phyloP scores from a whole-genome alignment of 2,329 filamentous ascomycete genomes.

The Venturia asperata region DNA sequence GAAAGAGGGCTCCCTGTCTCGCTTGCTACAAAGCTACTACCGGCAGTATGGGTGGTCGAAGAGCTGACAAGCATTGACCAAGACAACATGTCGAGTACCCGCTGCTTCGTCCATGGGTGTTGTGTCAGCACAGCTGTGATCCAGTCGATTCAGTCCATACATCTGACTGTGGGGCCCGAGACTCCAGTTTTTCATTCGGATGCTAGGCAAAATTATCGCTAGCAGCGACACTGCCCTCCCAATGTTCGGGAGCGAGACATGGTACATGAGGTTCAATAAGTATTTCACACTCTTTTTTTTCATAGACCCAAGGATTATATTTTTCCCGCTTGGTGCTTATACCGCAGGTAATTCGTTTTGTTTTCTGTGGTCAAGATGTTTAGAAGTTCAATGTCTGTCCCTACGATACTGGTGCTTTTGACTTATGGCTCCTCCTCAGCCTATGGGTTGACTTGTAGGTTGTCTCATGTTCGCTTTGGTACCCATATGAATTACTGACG shows the following conservation, averaged over 20 bases:
- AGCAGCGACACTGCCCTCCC: neutral
- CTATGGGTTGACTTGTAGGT: neutral
- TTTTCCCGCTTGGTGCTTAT: neutral
- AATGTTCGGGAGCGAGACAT: neutral
- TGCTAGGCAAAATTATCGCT: neutral
- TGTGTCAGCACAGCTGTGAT: neutral
- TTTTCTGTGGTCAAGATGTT: neutral
- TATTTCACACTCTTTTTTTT: neutral
- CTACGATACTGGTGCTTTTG: neutral
- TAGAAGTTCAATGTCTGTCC: neutral
- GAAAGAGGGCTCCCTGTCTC: neutral
- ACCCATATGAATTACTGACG: neutral
- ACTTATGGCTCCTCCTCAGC: neutral
- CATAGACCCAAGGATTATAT: neutral
- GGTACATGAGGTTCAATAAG: neutral
- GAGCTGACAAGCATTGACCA: too few species aligned
- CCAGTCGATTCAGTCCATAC: neutral
- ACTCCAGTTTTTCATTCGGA: neutral
- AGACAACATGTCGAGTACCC: too few species aligned
- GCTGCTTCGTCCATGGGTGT: neutral
- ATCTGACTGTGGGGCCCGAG: neutral
- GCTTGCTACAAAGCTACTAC: neutral
- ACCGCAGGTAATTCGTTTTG: neutral
- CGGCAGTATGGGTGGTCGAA: neutral
- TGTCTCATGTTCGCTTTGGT: neutral